These are phyloP conservation scores for Mariannaea sp. DNA, from an alignment of 2,329 filamentous ascomycete genomes.

Conservation along the genomic window DNA sequence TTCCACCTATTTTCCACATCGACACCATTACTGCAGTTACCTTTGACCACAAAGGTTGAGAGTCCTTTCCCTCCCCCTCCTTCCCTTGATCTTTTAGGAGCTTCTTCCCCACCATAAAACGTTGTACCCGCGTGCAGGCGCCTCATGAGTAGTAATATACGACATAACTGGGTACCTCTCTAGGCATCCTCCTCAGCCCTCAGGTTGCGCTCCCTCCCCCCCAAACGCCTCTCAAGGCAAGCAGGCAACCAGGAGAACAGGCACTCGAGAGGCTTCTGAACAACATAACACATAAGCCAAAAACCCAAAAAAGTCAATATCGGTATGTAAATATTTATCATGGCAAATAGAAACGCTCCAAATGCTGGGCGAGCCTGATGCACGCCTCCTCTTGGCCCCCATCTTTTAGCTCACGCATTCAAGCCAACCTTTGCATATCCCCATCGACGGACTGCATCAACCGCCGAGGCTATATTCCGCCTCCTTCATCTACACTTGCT, in stretches of 20 bases:
- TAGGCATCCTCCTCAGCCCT: slow-evolving; percentile 12
- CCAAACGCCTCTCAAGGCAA: not conserved
- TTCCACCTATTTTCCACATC: not conserved
- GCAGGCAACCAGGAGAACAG: slow-evolving; percentile 3
- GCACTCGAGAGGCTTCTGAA: not conserved
- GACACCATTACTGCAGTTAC: slow-evolving; percentile 11
- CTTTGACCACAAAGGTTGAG: not conserved
- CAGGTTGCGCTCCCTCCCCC: not conserved
- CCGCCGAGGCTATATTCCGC: slow-evolving; percentile 25
- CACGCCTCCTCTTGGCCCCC: slow-evolving; percentile 6
- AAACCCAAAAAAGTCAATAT: slow-evolving; percentile 3
- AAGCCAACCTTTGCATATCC: slow-evolving; percentile 2
- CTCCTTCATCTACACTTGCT: slow-evolving; percentile 19
- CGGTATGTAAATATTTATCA: slow-evolving; percentile 4
- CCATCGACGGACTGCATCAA: slow-evolving; percentile 11
- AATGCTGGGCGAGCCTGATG: not conserved
- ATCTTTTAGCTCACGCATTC: slow-evolving; percentile 17
- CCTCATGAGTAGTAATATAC: slow-evolving; percentile 7
- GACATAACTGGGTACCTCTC: too few relatives aligned
- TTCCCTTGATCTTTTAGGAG: not conserved
- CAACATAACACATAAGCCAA: not conserved
- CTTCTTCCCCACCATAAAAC: not conserved
- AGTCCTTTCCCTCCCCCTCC: not conserved
- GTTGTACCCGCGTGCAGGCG: slow-evolving; percentile 8
- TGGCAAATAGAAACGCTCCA: slow-evolving; percentile 4